These are phyloP conservation scores for Pseudogymnoascus pannorum DNA, from an alignment of 2,329 filamentous ascomycete species.

Conservation along the genomic window DNA sequence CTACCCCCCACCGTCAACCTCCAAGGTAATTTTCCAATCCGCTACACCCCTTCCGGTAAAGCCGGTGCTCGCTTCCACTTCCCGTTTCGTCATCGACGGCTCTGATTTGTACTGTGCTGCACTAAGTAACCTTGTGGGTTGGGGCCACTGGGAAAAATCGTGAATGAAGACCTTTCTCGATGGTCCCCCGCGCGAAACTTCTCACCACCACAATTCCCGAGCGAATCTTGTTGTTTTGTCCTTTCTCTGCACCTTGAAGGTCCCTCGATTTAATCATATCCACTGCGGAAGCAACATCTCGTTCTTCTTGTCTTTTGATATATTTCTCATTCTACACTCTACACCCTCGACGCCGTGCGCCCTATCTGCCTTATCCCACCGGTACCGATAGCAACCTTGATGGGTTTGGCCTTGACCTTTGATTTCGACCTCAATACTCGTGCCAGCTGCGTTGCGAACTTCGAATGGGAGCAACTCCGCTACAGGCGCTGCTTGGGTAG, in stretches of 20 bases:
- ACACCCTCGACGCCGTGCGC: background rate
- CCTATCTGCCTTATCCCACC: background rate
- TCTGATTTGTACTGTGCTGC: slow-evolving; percentile 3
- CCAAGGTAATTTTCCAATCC: background rate
- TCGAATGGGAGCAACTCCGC: background rate
- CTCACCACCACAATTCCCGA: background rate
- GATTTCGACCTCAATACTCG: background rate
- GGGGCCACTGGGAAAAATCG: slow-evolving; percentile 3
- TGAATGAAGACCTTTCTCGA: slow-evolving; percentile 3
- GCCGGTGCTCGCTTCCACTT: background rate
- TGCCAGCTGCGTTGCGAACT: background rate
- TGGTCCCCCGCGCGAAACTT: background rate
- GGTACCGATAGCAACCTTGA: slow-evolving; percentile 3
- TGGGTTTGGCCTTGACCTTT: slow-evolving; percentile 4
- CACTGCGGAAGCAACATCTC: background rate
- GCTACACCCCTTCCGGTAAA: background rate
- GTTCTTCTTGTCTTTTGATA: background rate
- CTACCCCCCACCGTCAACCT: background rate
- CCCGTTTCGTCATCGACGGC: background rate
- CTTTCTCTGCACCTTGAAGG: background rate
- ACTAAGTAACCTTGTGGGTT: slow-evolving; percentile 6
- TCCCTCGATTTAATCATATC: background rate
- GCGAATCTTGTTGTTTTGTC: background rate
- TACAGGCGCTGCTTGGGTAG: slow-evolving; percentile 3
- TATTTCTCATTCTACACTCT: background rate